phyloP scores from a whole-genome alignment of 2,329 filamentous ascomycete species.

The Ophiostoma quercus region DNA sequence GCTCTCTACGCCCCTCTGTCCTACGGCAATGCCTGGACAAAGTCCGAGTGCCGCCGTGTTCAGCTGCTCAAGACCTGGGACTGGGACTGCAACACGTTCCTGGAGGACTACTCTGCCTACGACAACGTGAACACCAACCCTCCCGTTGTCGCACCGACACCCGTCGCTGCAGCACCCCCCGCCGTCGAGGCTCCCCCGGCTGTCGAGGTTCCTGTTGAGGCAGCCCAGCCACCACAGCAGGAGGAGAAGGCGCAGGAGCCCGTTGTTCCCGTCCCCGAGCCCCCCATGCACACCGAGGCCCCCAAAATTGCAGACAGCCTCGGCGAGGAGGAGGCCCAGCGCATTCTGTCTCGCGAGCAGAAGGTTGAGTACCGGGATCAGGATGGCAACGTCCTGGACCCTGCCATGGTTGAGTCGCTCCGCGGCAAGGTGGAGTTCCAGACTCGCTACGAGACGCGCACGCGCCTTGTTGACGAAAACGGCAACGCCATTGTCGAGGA shows the following conservation, averaged over 20 bases:
- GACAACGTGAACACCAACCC: conserved; percentile 31
- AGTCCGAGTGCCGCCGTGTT: conserved; percentile 74
- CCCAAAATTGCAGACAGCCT: conserved; percentile 32
- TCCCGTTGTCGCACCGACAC: conserved; percentile 22
- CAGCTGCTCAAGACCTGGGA: conserved; percentile 91
- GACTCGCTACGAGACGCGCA: conserved; percentile 93
- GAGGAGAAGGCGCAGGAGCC: conserved; percentile 24
- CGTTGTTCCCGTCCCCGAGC: conserved; percentile 32
- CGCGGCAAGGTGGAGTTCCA: conserved; percentile 93
- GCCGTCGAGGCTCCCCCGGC: background rate
- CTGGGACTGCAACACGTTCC: conserved; percentile 96
- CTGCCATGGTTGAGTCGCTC: conserved; percentile 75
- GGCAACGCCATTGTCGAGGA: conserved; percentile 67
- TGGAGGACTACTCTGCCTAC: conserved; percentile 58
- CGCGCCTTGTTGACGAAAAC: conserved; percentile 69
- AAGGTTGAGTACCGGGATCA: conserved; percentile 92
- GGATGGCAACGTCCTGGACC: conserved; percentile 79
- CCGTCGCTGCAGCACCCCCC: conserved; percentile 9
- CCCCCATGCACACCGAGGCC: conserved; percentile 46
- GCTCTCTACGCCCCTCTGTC: conserved; percentile 79
- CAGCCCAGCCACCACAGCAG: conserved; percentile 27
- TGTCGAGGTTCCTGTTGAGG: conserved; percentile 27
- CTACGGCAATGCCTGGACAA: conserved; percentile 93
- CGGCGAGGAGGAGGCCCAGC: conserved; percentile 35
- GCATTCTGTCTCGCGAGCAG: conserved; percentile 60